Conservation (phyloP, 441 rosid species). For the Brassica hybrid region DNA sequence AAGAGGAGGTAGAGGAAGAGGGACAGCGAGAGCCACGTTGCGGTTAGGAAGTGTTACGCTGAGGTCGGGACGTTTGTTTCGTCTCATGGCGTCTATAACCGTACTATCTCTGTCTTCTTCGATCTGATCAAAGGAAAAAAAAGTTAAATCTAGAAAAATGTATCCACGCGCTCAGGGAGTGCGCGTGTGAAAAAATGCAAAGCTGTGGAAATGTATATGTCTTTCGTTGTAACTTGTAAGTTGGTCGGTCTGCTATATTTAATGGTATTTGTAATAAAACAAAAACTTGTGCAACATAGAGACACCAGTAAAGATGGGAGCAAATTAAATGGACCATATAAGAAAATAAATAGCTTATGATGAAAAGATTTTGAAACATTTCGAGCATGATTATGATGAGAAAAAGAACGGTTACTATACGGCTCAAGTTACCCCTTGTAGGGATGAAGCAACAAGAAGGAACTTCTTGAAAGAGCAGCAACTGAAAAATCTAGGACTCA, state of each 20-base stretch:
- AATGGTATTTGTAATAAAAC: too few relatives aligned
- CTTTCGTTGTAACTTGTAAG: too few relatives aligned
- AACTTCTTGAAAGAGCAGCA: background rate
- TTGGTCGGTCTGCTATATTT: too few relatives aligned
- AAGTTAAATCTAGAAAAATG: background rate
- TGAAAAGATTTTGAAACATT: background rate
- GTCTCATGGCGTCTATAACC: constrained; percentile 50
- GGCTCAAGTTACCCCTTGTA: background rate
- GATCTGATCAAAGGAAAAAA: background rate
- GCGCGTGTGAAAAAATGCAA: background rate
- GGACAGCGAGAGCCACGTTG: constrained; percentile 58
- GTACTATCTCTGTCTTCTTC: background rate
- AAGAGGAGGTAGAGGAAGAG: constrained; percentile 54
- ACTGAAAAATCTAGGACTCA: background rate
- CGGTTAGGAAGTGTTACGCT: constrained; percentile 73
- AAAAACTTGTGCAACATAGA: too few relatives aligned
- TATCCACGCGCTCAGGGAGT: background rate
- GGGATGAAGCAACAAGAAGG: background rate
- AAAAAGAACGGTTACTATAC: too few relatives aligned
- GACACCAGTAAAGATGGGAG: background rate
- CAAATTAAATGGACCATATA: background rate
- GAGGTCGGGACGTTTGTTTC: constrained; percentile 62
- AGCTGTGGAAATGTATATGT: background rate
- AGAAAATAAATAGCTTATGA: background rate
- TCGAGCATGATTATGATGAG: background rate